Evolutionary conservation across 805 yeast genomes (phyloP).

Genomic region (Lipomyces japonicus): DNA sequence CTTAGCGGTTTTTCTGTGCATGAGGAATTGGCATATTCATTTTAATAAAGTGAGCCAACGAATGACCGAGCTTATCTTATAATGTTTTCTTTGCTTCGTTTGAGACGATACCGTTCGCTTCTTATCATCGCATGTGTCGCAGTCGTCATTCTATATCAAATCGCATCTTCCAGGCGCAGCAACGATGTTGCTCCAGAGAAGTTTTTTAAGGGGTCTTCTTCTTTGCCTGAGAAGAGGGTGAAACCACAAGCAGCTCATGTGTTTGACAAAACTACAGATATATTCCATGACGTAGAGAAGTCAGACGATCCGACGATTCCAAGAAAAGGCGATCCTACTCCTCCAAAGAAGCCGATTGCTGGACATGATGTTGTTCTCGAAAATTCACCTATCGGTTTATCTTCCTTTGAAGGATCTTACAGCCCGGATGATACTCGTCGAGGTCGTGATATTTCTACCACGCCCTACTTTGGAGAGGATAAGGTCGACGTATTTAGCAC

Average conservation of each 20-base stretch:
- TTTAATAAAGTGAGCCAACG: no score
- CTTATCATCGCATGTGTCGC: not conserved
- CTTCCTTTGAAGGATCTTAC: conserved; percentile 14
- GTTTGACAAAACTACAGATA: no score
- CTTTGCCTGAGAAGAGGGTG: no score
- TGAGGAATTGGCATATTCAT: no score
- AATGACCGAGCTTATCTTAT: no score
- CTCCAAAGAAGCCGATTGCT: not conserved
- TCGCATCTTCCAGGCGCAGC: not conserved
- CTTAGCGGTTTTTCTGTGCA: no score
- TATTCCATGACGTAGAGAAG: not conserved
- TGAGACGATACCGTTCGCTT: conserved; percentile 4
- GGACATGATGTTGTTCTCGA: not conserved
- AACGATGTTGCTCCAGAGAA: not conserved
- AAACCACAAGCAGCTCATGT: no score
- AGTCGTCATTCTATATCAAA: not conserved
- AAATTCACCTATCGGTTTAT: not conserved
- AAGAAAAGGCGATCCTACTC: not conserved
- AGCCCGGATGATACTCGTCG: conserved; percentile 12
- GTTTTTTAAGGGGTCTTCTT: not conserved
- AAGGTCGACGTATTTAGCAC: not conserved
- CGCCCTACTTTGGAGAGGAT: conserved; percentile 7
- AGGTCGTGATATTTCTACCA: conserved; percentile 2
- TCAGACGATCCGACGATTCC: not conserved
- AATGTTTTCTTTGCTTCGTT: not conserved